Base-by-base conservation (phyloP, 441 rosid species). In the Pelargonium myrrhifolium region DNA sequence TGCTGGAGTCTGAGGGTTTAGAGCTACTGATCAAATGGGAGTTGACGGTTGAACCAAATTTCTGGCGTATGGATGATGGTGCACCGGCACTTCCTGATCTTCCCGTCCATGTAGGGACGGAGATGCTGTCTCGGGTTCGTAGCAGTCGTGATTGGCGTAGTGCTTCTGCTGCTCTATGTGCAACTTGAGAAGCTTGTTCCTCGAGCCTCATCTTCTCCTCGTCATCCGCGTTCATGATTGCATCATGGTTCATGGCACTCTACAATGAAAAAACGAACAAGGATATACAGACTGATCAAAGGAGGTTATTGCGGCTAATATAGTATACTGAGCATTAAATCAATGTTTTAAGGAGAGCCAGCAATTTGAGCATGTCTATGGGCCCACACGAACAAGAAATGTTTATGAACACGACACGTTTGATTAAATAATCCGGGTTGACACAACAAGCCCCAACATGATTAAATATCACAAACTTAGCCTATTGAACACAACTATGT, bases 41-140 rank as follows among this genome's bases (percentile, higher is more conserved):
- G 76, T 79, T 81, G 58, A 87, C 72, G 10, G 89, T 81, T 62
- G 91, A 85, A 56, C 97, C 97, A 42, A 93, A 93, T 64, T 83
- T 93, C 81, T 63, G 83, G 64, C 83, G 80, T 53, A 84, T 75
- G 62, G 90, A 82, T 63, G 90, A 80, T 2, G 97, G 97, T 56
- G 92, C 98, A 72, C 97, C 99, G 0, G 99, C 99, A 40, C 84
- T 70, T 64, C 99, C 99, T 4, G 91, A 91, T 78, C 78, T 91
- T 28, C 97, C 97, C 0, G 99, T 89, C 99, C 99, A 94, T 53
- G 99, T 94, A 0, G 99, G 99, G 63, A 91, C 78, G 21, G 96
- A 83, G 68, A 91, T 66, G 65, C 85, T 76, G 17, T 94, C 97
- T 69, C 75, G 87, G 70, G 88, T 85, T 4, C 97, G 89, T 64